Base-by-base conservation (phyloP, 2,329 filamentous ascomycete species). In the Botrytis porri region DNA sequence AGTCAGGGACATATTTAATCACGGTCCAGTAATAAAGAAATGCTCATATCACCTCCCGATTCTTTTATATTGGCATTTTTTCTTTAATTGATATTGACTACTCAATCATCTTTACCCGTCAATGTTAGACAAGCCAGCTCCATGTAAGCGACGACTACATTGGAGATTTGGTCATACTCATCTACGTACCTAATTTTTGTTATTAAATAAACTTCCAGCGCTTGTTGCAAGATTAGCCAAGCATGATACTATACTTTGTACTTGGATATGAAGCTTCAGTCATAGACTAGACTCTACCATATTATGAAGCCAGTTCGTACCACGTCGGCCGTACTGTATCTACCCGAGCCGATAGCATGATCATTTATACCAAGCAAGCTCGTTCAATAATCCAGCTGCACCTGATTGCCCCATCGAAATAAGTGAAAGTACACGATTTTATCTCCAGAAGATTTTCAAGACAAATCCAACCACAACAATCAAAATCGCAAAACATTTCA, bases 301-400 rank as follows among this genome's bases (percentile, higher is more conserved):
- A n/a, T 32, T 41, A 12, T 39, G 29, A 43, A 71, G 43, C 54
- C 35, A 18, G 54, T 22, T 64, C 25, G 70, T 59, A 59, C 32
- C 16, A 71, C 61, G 39, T 65, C 70, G 70, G 70, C 45, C 37
- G 7, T 71, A 59, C 45, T 71, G 61, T 59, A 45, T 65, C 70
- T 71, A 57, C 43, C 70, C 61, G 70, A 71, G 61, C 70, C 70
- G 70, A 65, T 10, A 14, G n/a, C 29, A 48, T 29, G n/a, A 71
- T 64, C 37, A 65, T 51, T 65, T 5, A 69, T 32, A 14, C n/a
- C 25, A 29, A 59, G 9, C 32, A 22, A 37, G 14, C 45, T 29
- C 35, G 39, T 57, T 57, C 59, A 25, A 43, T 22, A 39, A 32
- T 41, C 22, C 14, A 39, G 18, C 14, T 29, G n/a, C 51, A 29